phyloP scores from a whole-genome alignment of 2,329 filamentous ascomycete species.

The Xylaria sp. region DNA sequence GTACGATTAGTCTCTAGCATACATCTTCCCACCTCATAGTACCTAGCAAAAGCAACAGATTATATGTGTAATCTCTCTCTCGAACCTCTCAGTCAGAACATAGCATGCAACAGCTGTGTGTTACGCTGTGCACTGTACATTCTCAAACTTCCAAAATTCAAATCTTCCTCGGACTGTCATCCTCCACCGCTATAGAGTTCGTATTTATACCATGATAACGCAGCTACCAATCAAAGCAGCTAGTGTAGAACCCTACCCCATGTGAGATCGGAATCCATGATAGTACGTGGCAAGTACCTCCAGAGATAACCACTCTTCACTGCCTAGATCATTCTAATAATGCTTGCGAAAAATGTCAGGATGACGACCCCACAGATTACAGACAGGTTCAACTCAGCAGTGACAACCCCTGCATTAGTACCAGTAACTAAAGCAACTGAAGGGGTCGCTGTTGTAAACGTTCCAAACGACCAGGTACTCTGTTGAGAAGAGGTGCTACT shows the following conservation, averaged over 20 bases:
- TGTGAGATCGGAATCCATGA: background rate
- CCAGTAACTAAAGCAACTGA: constrained; percentile 24
- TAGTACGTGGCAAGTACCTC: background rate
- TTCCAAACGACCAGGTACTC: constrained; percentile 32
- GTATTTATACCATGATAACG: constrained; percentile 25
- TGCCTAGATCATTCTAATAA: constrained; percentile 29
- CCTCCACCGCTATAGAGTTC: constrained; percentile 11
- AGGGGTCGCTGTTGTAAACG: constrained; percentile 18
- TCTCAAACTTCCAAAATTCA: constrained; percentile 38
- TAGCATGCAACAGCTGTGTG: constrained; percentile 34
- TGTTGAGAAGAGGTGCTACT: constrained; percentile 27
- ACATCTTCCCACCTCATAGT: constrained; percentile 32
- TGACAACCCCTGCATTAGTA: constrained; percentile 25
- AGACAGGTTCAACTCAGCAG: constrained; percentile 19
- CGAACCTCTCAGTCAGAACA: constrained; percentile 29
- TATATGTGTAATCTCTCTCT: constrained; percentile 29
- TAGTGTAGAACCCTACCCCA: background rate
- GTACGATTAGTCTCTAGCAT: constrained; percentile 30
- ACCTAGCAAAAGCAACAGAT: constrained; percentile 39
- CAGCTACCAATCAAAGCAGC: constrained; percentile 9
- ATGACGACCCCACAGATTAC: constrained; percentile 23
- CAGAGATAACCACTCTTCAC: background rate
- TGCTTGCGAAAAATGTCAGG: constrained; percentile 26
- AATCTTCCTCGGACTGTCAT: constrained; percentile 33
- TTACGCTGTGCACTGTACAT: constrained; percentile 36